Evolutionary conservation across 1,139 yeast species (phyloP), one percentile per base, ranked within the genome.

Genomic region (Sugiyamaella japonica): DNA sequence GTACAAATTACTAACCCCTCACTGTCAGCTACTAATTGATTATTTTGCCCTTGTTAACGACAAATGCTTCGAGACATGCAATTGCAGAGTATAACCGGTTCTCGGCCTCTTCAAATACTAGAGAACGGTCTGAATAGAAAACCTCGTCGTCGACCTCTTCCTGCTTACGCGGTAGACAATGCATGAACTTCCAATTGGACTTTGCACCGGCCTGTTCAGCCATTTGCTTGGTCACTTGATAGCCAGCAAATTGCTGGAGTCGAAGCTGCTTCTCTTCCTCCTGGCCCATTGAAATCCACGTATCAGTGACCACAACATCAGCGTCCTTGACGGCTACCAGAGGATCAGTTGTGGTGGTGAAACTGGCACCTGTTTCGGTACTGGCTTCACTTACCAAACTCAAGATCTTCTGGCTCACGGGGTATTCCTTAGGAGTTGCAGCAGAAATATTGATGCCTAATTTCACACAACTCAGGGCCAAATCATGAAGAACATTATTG

Each of bases 231-330:
- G 90, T 85, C 59, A 93, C 85, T 73, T 89, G 97, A 76, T 84
- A 93, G 1, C 96, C 96, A 7, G 76, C 79, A 70, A 93, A 93
- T 72, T 89, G 93, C 67, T 84, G 77, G 64, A 93, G 75, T 61
- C 91, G 88, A 56, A 78, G 76, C 46, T 70, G 76, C 63, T 83
- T 87, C 70, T 91, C 93, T 7, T 80, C 73, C 71, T 93, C 99
- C 75, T 93, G 93, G 57, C 99, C 99, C 99, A 93, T 93, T 0
- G 98, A 91, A 37, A 93, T 84, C 85, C 96, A 93, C 3, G 99
- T 93, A 66, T 93, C 99, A n/a, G 99, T 93, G 49, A 93, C 99
- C 20, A 93, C 71, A 39, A 93, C 77, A 67, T 91, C 82, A 2
- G 99, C 90, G 59, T 78, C 76, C 52, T 78, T 76, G 55, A 89